Conservation (phyloP, 306 rosid species). For the Macrotyloma uniflorum region DNA sequence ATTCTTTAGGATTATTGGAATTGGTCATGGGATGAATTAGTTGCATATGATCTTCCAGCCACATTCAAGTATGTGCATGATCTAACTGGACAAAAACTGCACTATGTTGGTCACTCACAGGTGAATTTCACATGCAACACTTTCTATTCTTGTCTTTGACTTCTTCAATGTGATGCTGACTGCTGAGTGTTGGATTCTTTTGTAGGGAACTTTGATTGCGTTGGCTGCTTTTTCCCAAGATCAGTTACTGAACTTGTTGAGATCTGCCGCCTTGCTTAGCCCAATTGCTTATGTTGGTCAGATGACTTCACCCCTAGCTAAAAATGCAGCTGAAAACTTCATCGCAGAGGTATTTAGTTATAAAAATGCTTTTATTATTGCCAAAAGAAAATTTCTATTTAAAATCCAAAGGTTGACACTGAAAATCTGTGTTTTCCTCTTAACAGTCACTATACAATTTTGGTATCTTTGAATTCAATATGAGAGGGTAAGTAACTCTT, state of each 20-base stretch:
- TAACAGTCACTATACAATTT: constrained; percentile 64
- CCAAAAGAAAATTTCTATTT: background rate
- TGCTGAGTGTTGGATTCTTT: constrained; percentile 24
- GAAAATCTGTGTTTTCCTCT: constrained; percentile 31
- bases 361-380: background rate
- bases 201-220: constrained; percentile 85
- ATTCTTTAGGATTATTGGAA: constrained; percentile 65
- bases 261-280: constrained; percentile 87
- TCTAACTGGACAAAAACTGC: constrained; percentile 76
- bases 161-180: background rate
- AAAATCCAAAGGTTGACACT: constrained; percentile 21
- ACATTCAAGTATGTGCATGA: constrained; percentile 72
- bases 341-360: constrained; percentile 64
- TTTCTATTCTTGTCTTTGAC: background rate
- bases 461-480: constrained; percentile 68
- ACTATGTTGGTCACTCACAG: constrained; percentile 95
- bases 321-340: constrained; percentile 70
- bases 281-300: constrained; percentile 86
- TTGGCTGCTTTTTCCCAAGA: constrained; percentile 76
- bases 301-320: constrained; percentile 74
- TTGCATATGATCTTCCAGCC: constrained; percentile 86
- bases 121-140: constrained; percentile 41
- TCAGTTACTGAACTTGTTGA: constrained; percentile 55
- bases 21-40: constrained; percentile 99
- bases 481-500: constrained; percentile 63